Percentiles rank a stretch among this genome's conserved stretches.
phyloP scores from a whole-genome alignment of 805 yeast species.

The Ogataea pini region DNA sequence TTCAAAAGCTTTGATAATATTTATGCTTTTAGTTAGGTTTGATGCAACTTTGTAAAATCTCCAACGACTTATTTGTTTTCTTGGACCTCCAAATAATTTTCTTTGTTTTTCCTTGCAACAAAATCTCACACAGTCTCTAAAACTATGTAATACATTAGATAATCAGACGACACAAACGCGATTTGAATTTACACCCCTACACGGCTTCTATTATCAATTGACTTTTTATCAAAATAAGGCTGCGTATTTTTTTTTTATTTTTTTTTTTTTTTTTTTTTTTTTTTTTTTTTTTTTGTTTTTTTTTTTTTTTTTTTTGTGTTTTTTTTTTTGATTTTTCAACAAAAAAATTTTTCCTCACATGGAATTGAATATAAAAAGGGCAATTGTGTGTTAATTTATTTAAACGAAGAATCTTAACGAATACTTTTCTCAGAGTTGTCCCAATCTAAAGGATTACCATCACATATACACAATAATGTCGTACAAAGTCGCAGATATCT shows the following conservation, averaged over 20 bases:
- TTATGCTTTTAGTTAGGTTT: not conserved
- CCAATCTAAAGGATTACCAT: not conserved
- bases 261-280: constrained; percentile 3
- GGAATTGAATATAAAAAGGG: constrained; percentile 12
- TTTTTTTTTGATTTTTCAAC: constrained; percentile 10
- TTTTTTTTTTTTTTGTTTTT: constrained; percentile 9
- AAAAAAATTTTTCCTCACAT: constrained; percentile 11
- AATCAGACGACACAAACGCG: not conserved
- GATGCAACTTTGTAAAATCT: not conserved
- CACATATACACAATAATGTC: constrained; percentile 37
- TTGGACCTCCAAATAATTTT: constrained; percentile 6
- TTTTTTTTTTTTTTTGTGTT: constrained; percentile 7
- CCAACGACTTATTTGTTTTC: constrained; percentile 1
- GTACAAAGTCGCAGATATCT: constrained; percentile 96
- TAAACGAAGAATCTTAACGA: too few relatives aligned
- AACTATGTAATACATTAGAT: not conserved
- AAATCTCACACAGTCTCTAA: not conserved
- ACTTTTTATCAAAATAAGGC: constrained; percentile 1
- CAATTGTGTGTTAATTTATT: constrained; percentile 4
- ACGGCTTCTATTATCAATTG: not conserved
- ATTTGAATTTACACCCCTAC: not conserved
- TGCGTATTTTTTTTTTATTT: not conserved
- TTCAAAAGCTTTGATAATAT: not conserved
- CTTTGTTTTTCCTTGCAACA: constrained; percentile 7
- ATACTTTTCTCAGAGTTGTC: too few relatives aligned